Evolutionary conservation across 2,329 filamentous ascomycete genomes (phyloP).

Genomic region (Alternaria triticina): DNA sequence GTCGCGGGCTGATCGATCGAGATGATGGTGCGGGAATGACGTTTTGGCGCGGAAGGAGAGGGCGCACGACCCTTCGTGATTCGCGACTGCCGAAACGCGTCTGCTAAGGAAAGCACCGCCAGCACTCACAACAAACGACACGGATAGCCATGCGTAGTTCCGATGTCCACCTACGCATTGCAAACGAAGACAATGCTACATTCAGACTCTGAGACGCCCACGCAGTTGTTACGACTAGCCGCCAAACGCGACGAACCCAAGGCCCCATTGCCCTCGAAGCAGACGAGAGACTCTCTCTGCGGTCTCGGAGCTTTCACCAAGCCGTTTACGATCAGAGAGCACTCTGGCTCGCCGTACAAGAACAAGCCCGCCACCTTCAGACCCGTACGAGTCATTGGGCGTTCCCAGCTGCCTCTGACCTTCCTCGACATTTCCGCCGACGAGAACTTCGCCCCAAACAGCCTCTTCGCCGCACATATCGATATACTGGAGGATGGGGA

Average conservation of each 20-base stretch:
- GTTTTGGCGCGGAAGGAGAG: slow-evolving; percentile 10
- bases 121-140: slow-evolving; percentile 8
- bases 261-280: slow-evolving; percentile 36
- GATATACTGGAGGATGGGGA: slow-evolving; percentile 37
- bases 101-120: slow-evolving; percentile 15
- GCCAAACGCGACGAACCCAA: slow-evolving; percentile 35
- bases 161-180: slow-evolving; percentile 37
- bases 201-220: slow-evolving; percentile 21
- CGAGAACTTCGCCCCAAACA: slow-evolving; percentile 30
- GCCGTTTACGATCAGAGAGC: slow-evolving; percentile 42
- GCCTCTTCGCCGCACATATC: slow-evolving; percentile 45
- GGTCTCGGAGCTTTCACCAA: slow-evolving; percentile 35
- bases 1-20: background rate
- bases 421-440: slow-evolving; percentile 44
- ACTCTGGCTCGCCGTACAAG: slow-evolving; percentile 35
- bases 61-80: slow-evolving; percentile 25
- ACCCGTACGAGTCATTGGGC: slow-evolving; percentile 44
- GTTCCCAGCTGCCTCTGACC: slow-evolving; percentile 47
- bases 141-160: slow-evolving; percentile 33
- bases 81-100: slow-evolving; percentile 28
- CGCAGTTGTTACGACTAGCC: slow-evolving; percentile 30
- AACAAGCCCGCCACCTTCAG: slow-evolving; percentile 37
- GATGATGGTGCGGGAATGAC: slow-evolving; percentile 11
- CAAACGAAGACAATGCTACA: slow-evolving; percentile 42
- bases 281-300: slow-evolving; percentile 39